phyloP scores from a whole-genome alignment of 2,329 filamentous ascomycete species.

The Sclerotinia sclerotiorum region DNA sequence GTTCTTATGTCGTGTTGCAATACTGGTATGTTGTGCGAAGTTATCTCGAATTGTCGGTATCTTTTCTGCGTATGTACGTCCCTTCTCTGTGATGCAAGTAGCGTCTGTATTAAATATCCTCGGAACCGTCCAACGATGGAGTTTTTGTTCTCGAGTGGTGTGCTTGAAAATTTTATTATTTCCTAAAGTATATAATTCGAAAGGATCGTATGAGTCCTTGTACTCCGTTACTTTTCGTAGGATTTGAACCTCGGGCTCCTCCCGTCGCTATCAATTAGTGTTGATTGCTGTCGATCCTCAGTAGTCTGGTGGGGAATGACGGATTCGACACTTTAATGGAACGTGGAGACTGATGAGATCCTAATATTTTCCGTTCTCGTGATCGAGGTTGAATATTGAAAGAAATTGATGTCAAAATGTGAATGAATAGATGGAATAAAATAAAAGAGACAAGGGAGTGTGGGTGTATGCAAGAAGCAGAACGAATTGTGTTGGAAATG shows the following conservation, averaged over 20 bases:
- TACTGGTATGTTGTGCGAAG: slow-evolving; percentile 20
- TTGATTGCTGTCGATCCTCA: slow-evolving; percentile 6
- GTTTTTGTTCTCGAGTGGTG: slow-evolving; percentile 8
- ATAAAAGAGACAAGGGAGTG: slow-evolving; percentile 19
- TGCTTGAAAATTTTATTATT: slow-evolving; percentile 9
- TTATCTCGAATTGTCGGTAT: slow-evolving; percentile 18
- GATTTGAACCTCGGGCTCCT: slow-evolving; percentile 3
- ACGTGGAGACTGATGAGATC: slow-evolving; percentile 11
- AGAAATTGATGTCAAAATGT: slow-evolving; percentile 11
- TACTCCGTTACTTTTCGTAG: neutral
- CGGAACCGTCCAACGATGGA: slow-evolving; percentile 21
- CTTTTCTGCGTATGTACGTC: slow-evolving; percentile 1
- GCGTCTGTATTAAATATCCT: slow-evolving; percentile 16
- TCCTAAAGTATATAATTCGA: slow-evolving; percentile 10
- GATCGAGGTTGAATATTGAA: slow-evolving; percentile 8
- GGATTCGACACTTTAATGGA: slow-evolving; percentile 8
- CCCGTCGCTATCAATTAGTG: slow-evolving; percentile 23
- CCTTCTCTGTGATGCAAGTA: slow-evolving; percentile 16
- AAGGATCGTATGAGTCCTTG: neutral
- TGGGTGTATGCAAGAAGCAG: slow-evolving; percentile 18
- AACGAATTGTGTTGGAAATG: slow-evolving; percentile 16
- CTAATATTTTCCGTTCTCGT: slow-evolving; percentile 19
- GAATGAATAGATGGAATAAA: neutral
- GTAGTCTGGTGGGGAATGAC: slow-evolving; percentile 6
- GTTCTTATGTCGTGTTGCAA: slow-evolving; percentile 19